Conservation (phyloP, 1,284 basidiomycete species). For the Serendipita sp. region DNA sequence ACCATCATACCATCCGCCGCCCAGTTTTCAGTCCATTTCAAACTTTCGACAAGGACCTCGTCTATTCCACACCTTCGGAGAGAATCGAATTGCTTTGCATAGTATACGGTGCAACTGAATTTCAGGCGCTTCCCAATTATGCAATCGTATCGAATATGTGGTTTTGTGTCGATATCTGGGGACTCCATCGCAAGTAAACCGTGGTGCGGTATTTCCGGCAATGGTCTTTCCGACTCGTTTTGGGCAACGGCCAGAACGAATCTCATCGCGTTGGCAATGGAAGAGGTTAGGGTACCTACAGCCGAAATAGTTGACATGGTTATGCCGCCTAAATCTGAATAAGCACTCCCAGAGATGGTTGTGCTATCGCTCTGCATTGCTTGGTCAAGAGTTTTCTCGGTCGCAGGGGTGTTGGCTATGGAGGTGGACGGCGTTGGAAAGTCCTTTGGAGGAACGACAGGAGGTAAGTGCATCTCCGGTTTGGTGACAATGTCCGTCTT, state of each 20-base stretch:
- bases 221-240: slow-evolving; percentile 2
- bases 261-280: slow-evolving; percentile 42
- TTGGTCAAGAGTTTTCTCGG: slow-evolving; percentile 6
- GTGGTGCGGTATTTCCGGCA: slow-evolving; percentile 25
- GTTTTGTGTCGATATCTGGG: slow-evolving; percentile 36
- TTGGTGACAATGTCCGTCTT: background rate
- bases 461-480: background rate
- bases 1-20: slow-evolving; percentile 32
- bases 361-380: background rate
- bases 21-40: slow-evolving; percentile 52
- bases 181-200: slow-evolving; percentile 29
- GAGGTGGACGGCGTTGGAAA: slow-evolving; percentile 8
- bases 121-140: slow-evolving; percentile 54
- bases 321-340: background rate
- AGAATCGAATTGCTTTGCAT: slow-evolving; percentile 60
- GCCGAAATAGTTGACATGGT: background rate
- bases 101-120: slow-evolving; percentile 67
- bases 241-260: slow-evolving; percentile 33
- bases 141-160: slow-evolving; percentile 70
- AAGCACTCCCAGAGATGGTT: background rate
- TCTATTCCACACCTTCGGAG: slow-evolving; percentile 56
- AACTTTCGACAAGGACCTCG: slow-evolving; percentile 43
- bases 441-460: slow-evolving; percentile 12
- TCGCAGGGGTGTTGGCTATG: background rate
- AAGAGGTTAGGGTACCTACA: slow-evolving; percentile 33